These are phyloP conservation scores for Aspergillus aculeatinus DNA, from an alignment of 2,329 filamentous ascomycete species.

Conservation along the genomic window DNA sequence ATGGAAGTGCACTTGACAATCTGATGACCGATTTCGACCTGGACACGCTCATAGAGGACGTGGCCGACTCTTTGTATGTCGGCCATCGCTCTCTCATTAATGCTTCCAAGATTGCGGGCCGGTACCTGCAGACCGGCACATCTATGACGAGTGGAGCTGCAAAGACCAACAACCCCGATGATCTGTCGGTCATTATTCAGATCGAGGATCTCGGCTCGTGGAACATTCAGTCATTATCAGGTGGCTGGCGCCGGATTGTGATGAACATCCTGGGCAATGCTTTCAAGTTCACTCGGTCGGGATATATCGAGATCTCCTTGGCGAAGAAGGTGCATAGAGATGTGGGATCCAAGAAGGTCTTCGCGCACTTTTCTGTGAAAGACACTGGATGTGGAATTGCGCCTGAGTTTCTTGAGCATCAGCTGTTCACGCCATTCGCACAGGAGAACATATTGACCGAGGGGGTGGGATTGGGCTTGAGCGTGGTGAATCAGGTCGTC, in stretches of 20 bases:
- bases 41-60: slow-evolving; percentile 31
- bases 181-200: slow-evolving; percentile 30
- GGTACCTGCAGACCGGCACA: slow-evolving; percentile 13
- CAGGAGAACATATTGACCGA: slow-evolving; percentile 61
- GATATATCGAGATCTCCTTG: slow-evolving; percentile 34
- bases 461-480: slow-evolving; percentile 64
- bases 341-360: slow-evolving; percentile 11
- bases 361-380: slow-evolving; percentile 47
- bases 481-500: slow-evolving; percentile 60
- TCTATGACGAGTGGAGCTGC: slow-evolving; percentile 5
- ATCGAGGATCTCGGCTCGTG: slow-evolving; percentile 31
- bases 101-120: slow-evolving; percentile 13
- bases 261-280: slow-evolving; percentile 41
- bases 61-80: slow-evolving; percentile 30
- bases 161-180: slow-evolving; percentile 1
- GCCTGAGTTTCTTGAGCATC: slow-evolving; percentile 57
- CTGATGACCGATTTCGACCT: slow-evolving; percentile 34
- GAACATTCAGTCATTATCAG: slow-evolving; percentile 30
- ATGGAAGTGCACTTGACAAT: slow-evolving; percentile 18
- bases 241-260: slow-evolving; percentile 35
- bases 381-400: slow-evolving; percentile 66
- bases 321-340: slow-evolving; percentile 14
- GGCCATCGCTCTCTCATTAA: slow-evolving; percentile 21
- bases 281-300: slow-evolving; percentile 37
- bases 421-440: slow-evolving; percentile 61